Conservation (phyloP, 2,329 filamentous ascomycete genomes). For the Pseudogymnoascus sp. region DNA sequence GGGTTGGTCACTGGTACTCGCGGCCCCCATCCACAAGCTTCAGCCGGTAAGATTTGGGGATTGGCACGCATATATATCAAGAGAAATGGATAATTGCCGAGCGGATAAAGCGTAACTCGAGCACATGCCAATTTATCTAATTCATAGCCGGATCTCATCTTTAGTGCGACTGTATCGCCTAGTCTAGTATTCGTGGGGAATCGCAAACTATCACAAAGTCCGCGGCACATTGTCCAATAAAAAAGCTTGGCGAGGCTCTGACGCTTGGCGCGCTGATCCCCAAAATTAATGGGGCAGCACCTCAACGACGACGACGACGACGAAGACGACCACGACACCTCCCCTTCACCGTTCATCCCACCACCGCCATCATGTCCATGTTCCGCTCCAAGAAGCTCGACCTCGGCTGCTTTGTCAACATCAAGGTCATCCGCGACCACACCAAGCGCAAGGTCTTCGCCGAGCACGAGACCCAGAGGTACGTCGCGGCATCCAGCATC, state of each 20-base stretch:
- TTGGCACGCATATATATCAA: not conserved
- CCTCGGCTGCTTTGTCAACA: constrained; percentile 78
- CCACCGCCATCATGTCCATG: constrained; percentile 58
- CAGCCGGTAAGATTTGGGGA: not conserved
- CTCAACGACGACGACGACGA: not conserved
- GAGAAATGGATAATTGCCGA: not conserved
- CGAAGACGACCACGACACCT: not conserved
- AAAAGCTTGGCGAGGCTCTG: not conserved
- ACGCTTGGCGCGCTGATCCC: not conserved
- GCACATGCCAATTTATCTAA: not conserved
- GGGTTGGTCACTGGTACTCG: not conserved
- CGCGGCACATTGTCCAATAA: not conserved
- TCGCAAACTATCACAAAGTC: not conserved
- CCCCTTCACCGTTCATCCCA: not conserved
- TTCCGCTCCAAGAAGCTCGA: constrained; percentile 89
- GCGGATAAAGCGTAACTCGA: not conserved
- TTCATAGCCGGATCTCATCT: not conserved
- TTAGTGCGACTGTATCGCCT: not conserved
- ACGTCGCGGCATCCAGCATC: constrained; percentile 8
- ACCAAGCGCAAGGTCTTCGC: constrained; percentile 92
- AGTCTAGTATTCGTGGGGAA: not conserved
- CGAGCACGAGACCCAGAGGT: constrained; percentile 78
- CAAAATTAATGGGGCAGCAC: not conserved
- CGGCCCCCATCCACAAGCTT: not conserved
- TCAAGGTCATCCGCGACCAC: constrained; percentile 83